Base-by-base conservation (phyloP, 257 asterid species). In the Nicotiana knightiana region DNA sequence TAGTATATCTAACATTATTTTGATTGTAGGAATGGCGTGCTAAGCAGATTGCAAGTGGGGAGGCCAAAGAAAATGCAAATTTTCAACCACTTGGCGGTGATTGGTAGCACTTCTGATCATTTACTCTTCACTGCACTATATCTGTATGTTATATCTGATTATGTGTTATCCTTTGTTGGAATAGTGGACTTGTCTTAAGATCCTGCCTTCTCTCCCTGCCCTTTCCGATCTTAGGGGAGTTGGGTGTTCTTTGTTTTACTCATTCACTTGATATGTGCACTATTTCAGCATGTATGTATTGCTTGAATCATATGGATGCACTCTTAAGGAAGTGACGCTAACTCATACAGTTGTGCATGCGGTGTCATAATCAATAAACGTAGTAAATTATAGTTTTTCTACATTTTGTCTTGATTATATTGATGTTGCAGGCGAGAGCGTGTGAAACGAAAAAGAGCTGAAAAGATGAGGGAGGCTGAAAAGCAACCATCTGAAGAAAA, bases 11-110 rank as follows among this genome's bases (percentile, higher is more conserved):
- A 59, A 84, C 61, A n/a, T 75, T 66, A 59, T 46, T 84, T 11
- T 43, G 12, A 81, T 84, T 87, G 80, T 93, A 96, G 99, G 91
- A 91, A 84, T 96, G 99, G 99, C 93, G 91, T 63, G 93, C 94
- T 2, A 91, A 92, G 70, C 99, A 93, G 86, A 92, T 96, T 73
- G 97, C 97, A 65, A 94, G 94, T 83, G 96, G 98, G 11, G 98
- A 90, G 88, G 97, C 99, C 59, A 93, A 87, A 84, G 96, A 89
- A 53, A 96, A 96, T 84, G 98, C 97, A 77, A 96, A 96, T 86
- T 96, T 96, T 87, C 99, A 92, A 92, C 99, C 99, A 0, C 86
- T 96, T 85, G 98, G 98, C 67, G 98, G 99, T 76, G 98, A 96
- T 89, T 96, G 99, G 99, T 96, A 94, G 13, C 26, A 48, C 46